Evolutionary conservation across 1,284 basidiomycete genomes (phyloP).

Genomic region (Hortiboletus rubellus): DNA sequence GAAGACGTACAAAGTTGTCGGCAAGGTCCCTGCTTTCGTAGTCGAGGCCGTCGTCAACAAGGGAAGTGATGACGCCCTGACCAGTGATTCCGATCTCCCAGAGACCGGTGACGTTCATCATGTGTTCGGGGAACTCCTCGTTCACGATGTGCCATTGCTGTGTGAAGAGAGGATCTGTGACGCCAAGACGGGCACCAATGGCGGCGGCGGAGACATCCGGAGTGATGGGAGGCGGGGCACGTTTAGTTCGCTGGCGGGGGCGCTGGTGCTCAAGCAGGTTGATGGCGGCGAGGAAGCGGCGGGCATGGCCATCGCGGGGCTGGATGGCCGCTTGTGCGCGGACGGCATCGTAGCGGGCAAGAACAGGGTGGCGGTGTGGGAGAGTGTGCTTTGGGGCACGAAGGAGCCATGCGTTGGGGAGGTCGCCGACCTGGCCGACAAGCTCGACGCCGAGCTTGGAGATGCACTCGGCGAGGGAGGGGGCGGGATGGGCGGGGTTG

Average conservation of each 20-base stretch:
- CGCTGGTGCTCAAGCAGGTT: conserved; percentile 58
- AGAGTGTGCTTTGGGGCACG: conserved; percentile 46
- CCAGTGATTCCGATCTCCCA: conserved; percentile 90
- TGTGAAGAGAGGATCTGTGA: conserved; percentile 85
- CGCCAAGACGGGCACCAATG: conserved; percentile 63
- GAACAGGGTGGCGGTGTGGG: conserved; percentile 46
- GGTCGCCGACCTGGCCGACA: conserved; percentile 86
- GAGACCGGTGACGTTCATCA: conserved; percentile 83
- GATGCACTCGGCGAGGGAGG: conserved; percentile 60
- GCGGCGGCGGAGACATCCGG: conserved; percentile 42
- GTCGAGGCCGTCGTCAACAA: conserved; percentile 97
- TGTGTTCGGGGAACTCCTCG: conserved; percentile 69
- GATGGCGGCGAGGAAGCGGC: conserved; percentile 53
- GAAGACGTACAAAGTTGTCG: conserved; percentile 82
- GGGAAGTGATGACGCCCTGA: conserved; percentile 81
- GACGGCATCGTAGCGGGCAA: conserved; percentile 51
- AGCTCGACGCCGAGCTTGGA: conserved; percentile 75
- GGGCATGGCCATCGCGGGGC: conserved; percentile 34
- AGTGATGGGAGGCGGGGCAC: conserved; percentile 59
- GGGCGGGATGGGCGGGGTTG: conserved; percentile 47
- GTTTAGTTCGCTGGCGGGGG: conserved; percentile 65
- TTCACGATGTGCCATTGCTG: conserved; percentile 95
- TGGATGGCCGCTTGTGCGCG: conserved; percentile 38
- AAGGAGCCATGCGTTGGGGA: conserved; percentile 85
- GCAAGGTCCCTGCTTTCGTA: conserved; percentile 86